Evolutionary conservation across 306 rosid species (phyloP), one percentile per base, ranked within the genome.

Genomic region (Cicer arietinum): DNA sequence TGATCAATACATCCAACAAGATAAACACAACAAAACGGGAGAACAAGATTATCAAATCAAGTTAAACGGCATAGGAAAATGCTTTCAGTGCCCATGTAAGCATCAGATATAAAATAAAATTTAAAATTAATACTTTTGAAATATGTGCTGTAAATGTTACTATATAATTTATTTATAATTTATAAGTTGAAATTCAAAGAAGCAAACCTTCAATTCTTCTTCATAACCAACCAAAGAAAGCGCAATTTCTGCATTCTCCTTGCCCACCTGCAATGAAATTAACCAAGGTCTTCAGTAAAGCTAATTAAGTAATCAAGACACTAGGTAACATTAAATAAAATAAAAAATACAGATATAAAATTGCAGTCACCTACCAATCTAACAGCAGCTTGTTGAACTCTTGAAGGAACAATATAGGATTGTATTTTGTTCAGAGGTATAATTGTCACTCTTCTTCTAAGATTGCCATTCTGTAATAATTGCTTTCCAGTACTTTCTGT

Each of bases 391-490:
- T 88, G 85, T 80, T 88, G 90, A 85, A 84, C 79, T 81, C 88
- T 80, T 3, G 81, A 65, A 39, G 89, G 86, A 80, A 89, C 88
- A 48, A 80, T 35, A 42, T 84, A 7, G 20, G 95, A 10, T 77
- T 90, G 92, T 83, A 94, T 94, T 86, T 94, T 94, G 86, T 89
- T 94, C 86, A 94, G 69, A 69, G 98, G 98, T 85, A 94, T 89
- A 77, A 94, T 91, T 73, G 98, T 94, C 69, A 94, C 97, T 86
- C 98, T 87, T 84, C 91, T 89, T 82, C 87, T 90, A 76, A 94
- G 97, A 50, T 86, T 78, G 7, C 98, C 98, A 79, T 89, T 89
- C 84, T 94, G 93, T 81, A 94, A 92, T 47, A 94, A 82, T 67
- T 90, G 93, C 37, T 91, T 94, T 79, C 95, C 97, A 50, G 97